Base-by-base conservation (phyloP, 2,329 filamentous ascomycete genomes). In the Penicillium rolfsii region DNA sequence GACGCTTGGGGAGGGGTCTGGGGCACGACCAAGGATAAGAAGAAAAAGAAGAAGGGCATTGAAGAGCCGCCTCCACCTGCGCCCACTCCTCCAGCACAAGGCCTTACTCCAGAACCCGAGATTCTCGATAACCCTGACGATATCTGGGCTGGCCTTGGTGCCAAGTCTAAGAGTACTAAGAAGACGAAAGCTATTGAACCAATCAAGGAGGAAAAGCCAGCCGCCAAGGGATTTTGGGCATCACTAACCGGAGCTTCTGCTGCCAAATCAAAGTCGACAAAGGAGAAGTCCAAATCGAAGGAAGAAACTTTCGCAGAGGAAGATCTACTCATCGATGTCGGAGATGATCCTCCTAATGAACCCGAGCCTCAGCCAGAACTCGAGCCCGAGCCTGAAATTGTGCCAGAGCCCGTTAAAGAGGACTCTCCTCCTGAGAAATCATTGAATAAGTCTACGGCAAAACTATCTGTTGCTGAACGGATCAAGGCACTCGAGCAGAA, bases 401-500 rank as follows among this genome's bases (percentile, higher is more conserved):
- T 22, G 24, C 50, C 56, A 68, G 74, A 77, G 65, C 57, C 57
- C 0, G 50, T 41, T 8, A 45, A 33, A 16, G 53, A 55, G 22
- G 61, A 60, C n/a, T 57, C 73, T 68, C 64, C 71, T 61, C 68
- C 74, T 68, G 70, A 74, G 67, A 75, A 76, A 64, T 74, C 78
- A 60, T 79, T 79, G 65, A 73, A 74, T 50, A 80, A 78, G 63
- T 67, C 77, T 53, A 81, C 80, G 68, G 60, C 74, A 52, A 81
- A 79, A 66, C 74, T 78, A 14, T 82, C 78, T 52, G 77, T 86
- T 45, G 79, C 82, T 16, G 84, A 87, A 65, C 81, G 81, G 66
- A 82, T 86, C 74, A 84, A 78, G 64, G 72, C 71, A 26, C 73
- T 83, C 40, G 81, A 82, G 59, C 71, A 76, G 59, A 69, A 61